These are phyloP conservation scores for Hypoxylon sp. DNA, from an alignment of 2,329 filamentous ascomycete genomes.

Conservation along the genomic window DNA sequence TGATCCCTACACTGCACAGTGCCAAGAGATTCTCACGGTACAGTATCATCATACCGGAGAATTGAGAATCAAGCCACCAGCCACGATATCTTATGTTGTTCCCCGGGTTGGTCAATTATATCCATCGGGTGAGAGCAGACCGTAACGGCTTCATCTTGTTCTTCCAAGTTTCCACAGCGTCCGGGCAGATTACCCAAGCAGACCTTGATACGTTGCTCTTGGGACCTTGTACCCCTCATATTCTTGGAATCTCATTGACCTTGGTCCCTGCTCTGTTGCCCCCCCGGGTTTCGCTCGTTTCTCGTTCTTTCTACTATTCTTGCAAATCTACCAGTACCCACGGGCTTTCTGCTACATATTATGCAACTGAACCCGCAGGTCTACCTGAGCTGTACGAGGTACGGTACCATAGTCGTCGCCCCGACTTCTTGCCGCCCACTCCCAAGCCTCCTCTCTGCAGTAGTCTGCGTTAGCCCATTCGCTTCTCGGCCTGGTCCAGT, in stretches of 20 bases:
- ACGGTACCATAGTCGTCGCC: constrained; percentile 24
- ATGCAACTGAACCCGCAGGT: constrained; percentile 29
- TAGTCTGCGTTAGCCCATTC: constrained; percentile 43
- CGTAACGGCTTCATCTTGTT: constrained; percentile 15
- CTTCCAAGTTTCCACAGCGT: constrained; percentile 22
- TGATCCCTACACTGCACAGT: constrained; percentile 26
- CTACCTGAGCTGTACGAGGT: constrained; percentile 23
- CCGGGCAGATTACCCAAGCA: constrained; percentile 24
- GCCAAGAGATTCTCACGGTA: not conserved
- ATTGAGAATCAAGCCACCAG: constrained; percentile 35
- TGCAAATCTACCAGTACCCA: constrained; percentile 26
- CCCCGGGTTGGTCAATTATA: constrained; percentile 15
- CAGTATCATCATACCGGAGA: constrained; percentile 20
- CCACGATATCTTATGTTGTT: constrained; percentile 36
- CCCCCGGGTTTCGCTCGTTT: constrained; percentile 2
- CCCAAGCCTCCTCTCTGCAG: constrained; percentile 37
- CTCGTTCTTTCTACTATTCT: constrained; percentile 16
- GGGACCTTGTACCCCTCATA: constrained; percentile 11
- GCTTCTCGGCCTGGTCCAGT: constrained; percentile 29
- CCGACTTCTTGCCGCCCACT: constrained; percentile 35
- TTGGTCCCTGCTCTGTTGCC: constrained; percentile 7
- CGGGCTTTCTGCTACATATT: constrained; percentile 11
- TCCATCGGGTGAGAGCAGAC: constrained; percentile 18
- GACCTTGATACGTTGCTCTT: constrained; percentile 22
- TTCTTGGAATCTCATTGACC: constrained; percentile 18